A percentile compares a stretch with the other conserved stretches of the same genome.
Evolutionary conservation across 2,329 filamentous ascomycete species (phyloP).

Genomic region (Boeremia exigua): DNA sequence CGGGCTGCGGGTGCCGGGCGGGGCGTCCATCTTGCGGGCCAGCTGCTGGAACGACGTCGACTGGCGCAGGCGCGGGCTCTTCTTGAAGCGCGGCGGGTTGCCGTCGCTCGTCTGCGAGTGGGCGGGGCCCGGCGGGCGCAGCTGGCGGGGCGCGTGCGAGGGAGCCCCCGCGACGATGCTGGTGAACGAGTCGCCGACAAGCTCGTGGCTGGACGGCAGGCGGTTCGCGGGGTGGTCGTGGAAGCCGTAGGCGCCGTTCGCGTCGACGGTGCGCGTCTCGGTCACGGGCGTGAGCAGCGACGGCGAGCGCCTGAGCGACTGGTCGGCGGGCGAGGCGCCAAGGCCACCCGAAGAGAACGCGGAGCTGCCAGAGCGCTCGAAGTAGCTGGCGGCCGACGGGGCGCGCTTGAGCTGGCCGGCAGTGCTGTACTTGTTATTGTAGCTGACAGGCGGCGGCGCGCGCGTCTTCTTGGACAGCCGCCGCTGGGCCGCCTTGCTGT

Average conservation of each 20-base stretch:
- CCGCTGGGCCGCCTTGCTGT: constrained; percentile 20
- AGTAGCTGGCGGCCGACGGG: constrained; percentile 29
- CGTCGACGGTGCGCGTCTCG: constrained; percentile 24
- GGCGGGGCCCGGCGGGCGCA: constrained; percentile 35
- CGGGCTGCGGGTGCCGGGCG: constrained; percentile 45
- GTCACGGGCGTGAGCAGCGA: constrained; percentile 25
- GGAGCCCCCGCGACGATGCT: constrained; percentile 9
- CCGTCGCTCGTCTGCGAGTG: constrained; percentile 38
- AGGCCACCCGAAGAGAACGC: constrained; percentile 11
- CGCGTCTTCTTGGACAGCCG: constrained; percentile 25
- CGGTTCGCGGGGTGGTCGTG: constrained; percentile 5
- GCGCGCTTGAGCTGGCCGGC: constrained; percentile 23
- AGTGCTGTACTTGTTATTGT: constrained; percentile 20
- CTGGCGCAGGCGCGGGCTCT: constrained; percentile 47
- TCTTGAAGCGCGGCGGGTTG: constrained; percentile 25
- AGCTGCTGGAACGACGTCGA: constrained; percentile 52
- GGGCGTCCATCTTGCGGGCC: constrained; percentile 54
- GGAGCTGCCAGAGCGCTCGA: constrained; percentile 14
- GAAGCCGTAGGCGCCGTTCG: constrained; percentile 12
- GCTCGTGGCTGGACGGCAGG: constrained; percentile 13
- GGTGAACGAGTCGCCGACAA: constrained; percentile 16
- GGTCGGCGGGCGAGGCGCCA: constrained; percentile 19
- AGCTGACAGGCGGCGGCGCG: constrained; percentile 25
- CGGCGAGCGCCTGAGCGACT: constrained; percentile 21
- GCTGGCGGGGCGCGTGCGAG: constrained; percentile 28